Evolutionary conservation across 257 asterid genomes (phyloP).

Genomic region (Solanum commersonii): DNA sequence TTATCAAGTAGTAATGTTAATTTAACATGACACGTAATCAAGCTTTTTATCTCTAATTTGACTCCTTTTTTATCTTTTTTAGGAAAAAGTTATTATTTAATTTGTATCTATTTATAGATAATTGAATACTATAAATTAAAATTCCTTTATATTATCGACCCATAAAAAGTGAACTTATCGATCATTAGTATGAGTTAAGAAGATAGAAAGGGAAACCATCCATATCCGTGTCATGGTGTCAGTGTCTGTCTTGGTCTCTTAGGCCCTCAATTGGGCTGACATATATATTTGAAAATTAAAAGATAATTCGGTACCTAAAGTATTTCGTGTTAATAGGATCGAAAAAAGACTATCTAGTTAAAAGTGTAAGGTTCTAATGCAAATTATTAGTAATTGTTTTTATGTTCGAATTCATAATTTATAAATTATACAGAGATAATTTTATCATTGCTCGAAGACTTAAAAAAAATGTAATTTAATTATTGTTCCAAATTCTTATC

Average conservation of each 20-base stretch:
- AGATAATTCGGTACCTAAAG: accelerated
- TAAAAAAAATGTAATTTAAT: background rate
- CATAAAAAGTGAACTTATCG: background rate
- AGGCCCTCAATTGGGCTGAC: background rate
- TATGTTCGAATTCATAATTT: background rate
- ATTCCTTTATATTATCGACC: background rate
- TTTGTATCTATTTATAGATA: background rate
- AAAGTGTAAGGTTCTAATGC: background rate
- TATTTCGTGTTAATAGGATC: background rate
- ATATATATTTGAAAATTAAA: background rate
- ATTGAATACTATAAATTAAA: background rate
- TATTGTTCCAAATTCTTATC: background rate
- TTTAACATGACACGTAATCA: background rate
- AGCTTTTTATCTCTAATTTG: background rate
- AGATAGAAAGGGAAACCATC: constrained; percentile 8
- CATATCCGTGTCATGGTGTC: constrained; percentile 50
- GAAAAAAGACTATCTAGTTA: background rate
- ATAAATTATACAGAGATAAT: accelerated
- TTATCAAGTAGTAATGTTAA: background rate
- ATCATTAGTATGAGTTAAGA: background rate
- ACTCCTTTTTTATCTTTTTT: background rate
- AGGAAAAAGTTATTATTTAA: background rate
- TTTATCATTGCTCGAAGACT: accelerated
- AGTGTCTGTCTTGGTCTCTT: background rate
- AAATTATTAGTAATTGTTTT: accelerated